Conservation (phyloP, 2,329 filamentous ascomycete genomes). For the Sclerotiophoma versabilis region DNA sequence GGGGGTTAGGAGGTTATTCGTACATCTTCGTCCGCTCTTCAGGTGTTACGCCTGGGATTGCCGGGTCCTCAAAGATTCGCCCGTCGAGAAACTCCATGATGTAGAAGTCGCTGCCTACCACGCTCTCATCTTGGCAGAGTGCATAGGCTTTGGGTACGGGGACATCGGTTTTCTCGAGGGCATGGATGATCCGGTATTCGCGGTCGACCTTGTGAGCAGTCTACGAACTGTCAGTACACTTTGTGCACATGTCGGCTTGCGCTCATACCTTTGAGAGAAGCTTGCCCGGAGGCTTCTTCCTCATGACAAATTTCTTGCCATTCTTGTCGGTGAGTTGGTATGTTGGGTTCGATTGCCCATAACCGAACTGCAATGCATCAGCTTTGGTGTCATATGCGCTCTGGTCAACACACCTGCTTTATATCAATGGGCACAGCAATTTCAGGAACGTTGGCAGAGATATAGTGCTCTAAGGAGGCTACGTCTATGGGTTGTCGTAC, state of each 20-base stretch:
- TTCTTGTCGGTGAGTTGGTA: slow-evolving; percentile 83
- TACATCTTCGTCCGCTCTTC: slow-evolving; percentile 76
- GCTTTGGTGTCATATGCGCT: slow-evolving; percentile 8
- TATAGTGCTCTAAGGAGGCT: slow-evolving; percentile 77
- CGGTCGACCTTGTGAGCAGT: slow-evolving; percentile 96
- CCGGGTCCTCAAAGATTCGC: slow-evolving; percentile 88
- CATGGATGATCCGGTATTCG: slow-evolving; percentile 89
- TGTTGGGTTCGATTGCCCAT: slow-evolving; percentile 96
- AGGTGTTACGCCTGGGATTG: slow-evolving; percentile 74
- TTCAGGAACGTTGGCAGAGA: slow-evolving; percentile 78
- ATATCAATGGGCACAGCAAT: slow-evolving; percentile 84
- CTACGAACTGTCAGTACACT: slow-evolving; percentile 47
- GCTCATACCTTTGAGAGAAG: slow-evolving; percentile 69
- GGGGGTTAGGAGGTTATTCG: slow-evolving; percentile 26
- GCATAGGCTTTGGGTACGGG: slow-evolving; percentile 84
- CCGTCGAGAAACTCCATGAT: slow-evolving; percentile 97
- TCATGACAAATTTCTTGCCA: slow-evolving; percentile 80
- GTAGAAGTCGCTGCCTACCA: slow-evolving; percentile 93
- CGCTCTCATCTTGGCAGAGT: slow-evolving; percentile 80
- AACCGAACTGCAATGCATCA: slow-evolving; percentile 74
- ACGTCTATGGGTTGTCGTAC: slow-evolving; percentile 92
- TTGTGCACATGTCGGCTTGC: no score
- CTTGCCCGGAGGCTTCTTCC: slow-evolving; percentile 97
- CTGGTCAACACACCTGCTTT: slow-evolving; percentile 72
- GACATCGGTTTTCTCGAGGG: slow-evolving; percentile 79